Evolutionary conservation across 495 filamentous ascomycete species (phyloP).

Genomic region (Ramalina intermedia): DNA sequence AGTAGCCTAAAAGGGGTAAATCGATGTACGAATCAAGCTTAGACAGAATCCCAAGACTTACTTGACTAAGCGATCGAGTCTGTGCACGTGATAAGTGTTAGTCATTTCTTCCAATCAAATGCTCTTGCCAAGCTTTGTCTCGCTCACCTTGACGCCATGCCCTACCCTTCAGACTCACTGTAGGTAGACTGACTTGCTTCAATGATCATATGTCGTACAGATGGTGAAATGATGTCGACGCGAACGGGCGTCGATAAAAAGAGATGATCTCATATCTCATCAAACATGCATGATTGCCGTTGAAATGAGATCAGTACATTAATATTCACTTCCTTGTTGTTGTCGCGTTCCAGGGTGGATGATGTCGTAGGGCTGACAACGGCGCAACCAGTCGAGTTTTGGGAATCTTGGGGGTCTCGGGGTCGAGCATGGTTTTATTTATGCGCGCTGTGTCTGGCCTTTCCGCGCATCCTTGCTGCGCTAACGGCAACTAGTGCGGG

Average conservation of each 20-base stretch:
- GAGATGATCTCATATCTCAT: too few relatives aligned
- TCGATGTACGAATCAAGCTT: conserved; percentile 12
- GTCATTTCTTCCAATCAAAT: conserved; percentile 3
- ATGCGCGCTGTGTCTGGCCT: neutral
- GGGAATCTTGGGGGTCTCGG: neutral
- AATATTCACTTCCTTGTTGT: neutral
- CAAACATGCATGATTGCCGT: too few relatives aligned
- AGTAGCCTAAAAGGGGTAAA: conserved; percentile 52
- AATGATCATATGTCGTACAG: too few relatives aligned
- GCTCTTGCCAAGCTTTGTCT: neutral
- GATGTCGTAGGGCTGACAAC: neutral
- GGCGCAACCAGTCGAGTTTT: neutral
- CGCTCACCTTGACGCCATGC: conserved; percentile 42
- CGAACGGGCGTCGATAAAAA: too few relatives aligned
- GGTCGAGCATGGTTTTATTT: neutral
- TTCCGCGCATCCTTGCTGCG: neutral
- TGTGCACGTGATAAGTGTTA: conserved; percentile 19
- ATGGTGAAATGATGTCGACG: too few relatives aligned
- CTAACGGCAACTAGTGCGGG: neutral
- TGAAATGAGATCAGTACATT: too few relatives aligned
- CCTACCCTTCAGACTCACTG: conserved; percentile 3
- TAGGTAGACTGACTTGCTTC: too few relatives aligned
- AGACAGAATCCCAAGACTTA: conserved; percentile 33
- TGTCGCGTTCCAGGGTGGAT: neutral
- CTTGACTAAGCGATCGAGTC: conserved; percentile 88